These are phyloP conservation scores for Rhynchospora breviuscula DNA, from an alignment of 176 grass and related monocot genomes.

Conservation along the genomic window DNA sequence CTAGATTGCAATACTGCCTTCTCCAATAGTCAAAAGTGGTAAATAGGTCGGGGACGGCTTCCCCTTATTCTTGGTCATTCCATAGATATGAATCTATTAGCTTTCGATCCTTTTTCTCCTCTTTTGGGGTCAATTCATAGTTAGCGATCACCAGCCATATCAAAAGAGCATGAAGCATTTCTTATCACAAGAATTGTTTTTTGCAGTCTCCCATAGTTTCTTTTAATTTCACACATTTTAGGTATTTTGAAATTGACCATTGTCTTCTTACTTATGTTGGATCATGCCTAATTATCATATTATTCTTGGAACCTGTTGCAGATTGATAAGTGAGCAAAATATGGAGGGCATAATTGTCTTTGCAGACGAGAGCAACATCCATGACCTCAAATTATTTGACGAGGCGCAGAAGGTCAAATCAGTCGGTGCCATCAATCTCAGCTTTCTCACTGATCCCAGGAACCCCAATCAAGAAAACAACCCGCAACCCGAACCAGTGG, in stretches of 20 bases:
- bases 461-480: constrained; percentile 39
- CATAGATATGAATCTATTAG: background rate
- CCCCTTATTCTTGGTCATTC: background rate
- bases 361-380: constrained; percentile 91
- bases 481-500: constrained; percentile 30
- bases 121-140: background rate
- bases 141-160: background rate
- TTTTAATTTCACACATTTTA: background rate
- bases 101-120: too few relatives aligned
- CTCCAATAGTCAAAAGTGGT: too few relatives aligned
- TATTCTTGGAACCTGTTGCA: constrained; percentile 7
- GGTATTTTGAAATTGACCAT: background rate
- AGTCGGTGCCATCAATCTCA: constrained; percentile 55
- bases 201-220: background rate
- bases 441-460: constrained; percentile 36
- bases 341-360: constrained; percentile 87
- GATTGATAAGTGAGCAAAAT: constrained; percentile 42
- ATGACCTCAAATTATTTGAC: constrained; percentile 79
- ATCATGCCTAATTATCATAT: background rate
- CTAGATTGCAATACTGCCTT: too few relatives aligned
- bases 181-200: background rate
- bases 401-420: constrained; percentile 76
- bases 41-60: background rate
- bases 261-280: background rate
- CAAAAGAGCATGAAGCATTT: background rate